Evolutionary conservation across 139 green algal species (phyloP), one percentile per base, ranked within the genome.

Genomic region (Desmodesmus armatus): DNA sequence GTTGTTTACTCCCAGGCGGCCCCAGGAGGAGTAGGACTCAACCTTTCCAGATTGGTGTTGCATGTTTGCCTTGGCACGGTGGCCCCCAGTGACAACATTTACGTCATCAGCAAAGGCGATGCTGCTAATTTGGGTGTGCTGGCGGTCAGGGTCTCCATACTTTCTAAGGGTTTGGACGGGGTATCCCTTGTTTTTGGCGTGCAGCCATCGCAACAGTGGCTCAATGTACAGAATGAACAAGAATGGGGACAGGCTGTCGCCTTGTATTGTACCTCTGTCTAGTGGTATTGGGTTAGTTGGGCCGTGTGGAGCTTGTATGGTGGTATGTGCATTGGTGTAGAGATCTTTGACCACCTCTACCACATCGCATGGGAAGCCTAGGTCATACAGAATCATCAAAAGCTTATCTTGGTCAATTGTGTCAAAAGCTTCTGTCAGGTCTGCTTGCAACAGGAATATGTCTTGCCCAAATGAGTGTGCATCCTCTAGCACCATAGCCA

Each of bases 371-470:
- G 90, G 85, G 63, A 90, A 88, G 33, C 87, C 87, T 11, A 91
- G 58, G 44, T 91, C 86, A 40, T 75, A 83, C 87, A 91, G 82
- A 1, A 91, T 84, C n/a, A 67, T 58, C 0, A 93, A 65, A 0
- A 91, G 76, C 17, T 84, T 83, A 44, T 89, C 85, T n/a, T 93
- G 90, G 17, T 86, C 37, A 9, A 89, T 85, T 2, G 83, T 91
- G 41, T 91, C 83, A 44, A 93, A 90, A 0, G 88, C 88, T 35
- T 75, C 78, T 9, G 75, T 83, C 63, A 90, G 88, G 75, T 93
- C 90, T 15, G 88, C 33, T 3, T 82, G 79, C 0, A 91, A 58
- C 0, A 78, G 5, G 33, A 86, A 89, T 0, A 91, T 33, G 58
- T 92, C 43, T 44, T n/a, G n/a, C n/a, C n/a, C n/a, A n/a, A n/a